phyloP scores from a whole-genome alignment of 805 yeast species.

The Sungouiella blattae region DNA sequence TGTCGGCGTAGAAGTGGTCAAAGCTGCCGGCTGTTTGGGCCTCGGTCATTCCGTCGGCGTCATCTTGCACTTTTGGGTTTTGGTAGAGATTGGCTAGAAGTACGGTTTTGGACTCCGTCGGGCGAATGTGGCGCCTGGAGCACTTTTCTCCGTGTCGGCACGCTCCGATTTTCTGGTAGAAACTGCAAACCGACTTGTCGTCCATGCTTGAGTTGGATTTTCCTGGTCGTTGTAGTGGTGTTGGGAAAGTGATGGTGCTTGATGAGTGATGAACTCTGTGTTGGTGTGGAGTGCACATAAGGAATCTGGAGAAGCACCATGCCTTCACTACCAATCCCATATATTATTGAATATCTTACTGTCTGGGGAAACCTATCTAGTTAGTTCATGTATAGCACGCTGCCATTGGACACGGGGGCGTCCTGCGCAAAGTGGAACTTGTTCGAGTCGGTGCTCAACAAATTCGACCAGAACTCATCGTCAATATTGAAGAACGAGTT shows the following conservation, averaged over 20 bases:
- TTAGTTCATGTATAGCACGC: slow-evolving; percentile 7
- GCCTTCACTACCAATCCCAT: too few relatives aligned
- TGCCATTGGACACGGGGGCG: slow-evolving; percentile 9
- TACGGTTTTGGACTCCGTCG: slow-evolving; percentile 61
- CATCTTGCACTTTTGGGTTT: slow-evolving; percentile 48
- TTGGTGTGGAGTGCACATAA: too few relatives aligned
- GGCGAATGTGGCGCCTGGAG: slow-evolving; percentile 67
- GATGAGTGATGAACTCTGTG: too few relatives aligned
- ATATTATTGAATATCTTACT: too few relatives aligned
- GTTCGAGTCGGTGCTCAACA: slow-evolving; percentile 35
- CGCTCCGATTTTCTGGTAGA: slow-evolving; percentile 82
- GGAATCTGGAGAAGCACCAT: too few relatives aligned
- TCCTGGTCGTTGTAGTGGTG: too few relatives aligned
- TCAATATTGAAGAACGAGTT: slow-evolving; percentile 52
- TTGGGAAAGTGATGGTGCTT: too few relatives aligned
- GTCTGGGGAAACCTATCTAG: too few relatives aligned
- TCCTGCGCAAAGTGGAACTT: slow-evolving; percentile 30
- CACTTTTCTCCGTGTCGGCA: slow-evolving; percentile 92
- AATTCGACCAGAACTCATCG: slow-evolving; percentile 72
- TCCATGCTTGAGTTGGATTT: too few relatives aligned
- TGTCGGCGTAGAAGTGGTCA: slow-evolving; percentile 65
- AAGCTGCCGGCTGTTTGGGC: slow-evolving; percentile 47
- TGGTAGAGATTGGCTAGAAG: slow-evolving; percentile 62
- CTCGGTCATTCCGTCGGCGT: slow-evolving; percentile 28
- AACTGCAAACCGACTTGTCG: slow-evolving; percentile 39